Percentiles rank a stretch among this genome's conserved stretches.
Evolutionary conservation across 116 monocot species (phyloP).

Genomic region (Papilionanthe hybrid): DNA sequence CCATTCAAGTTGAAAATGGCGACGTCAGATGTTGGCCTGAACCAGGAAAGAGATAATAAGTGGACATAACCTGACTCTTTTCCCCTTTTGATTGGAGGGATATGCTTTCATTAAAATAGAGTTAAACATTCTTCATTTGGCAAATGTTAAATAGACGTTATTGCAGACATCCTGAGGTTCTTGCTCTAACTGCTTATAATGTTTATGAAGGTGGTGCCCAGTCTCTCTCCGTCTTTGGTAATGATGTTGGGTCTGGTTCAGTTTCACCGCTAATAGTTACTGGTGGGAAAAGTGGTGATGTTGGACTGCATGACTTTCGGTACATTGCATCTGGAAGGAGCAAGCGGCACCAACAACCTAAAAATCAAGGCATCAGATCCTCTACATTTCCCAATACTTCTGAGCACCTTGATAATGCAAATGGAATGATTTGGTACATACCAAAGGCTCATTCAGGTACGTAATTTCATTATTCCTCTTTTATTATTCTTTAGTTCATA

Average conservation of each 20-base stretch:
- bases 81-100: background rate
- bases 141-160: background rate
- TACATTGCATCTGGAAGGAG: slow-evolving; percentile 78
- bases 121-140: background rate
- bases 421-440: slow-evolving; percentile 94
- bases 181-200: background rate
- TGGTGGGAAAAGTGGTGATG: slow-evolving; percentile 86
- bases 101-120: background rate
- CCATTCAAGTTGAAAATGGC: background rate
- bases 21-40: background rate
- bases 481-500: background rate
- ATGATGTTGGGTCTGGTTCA: slow-evolving; percentile 67
- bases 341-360: slow-evolving; percentile 42
- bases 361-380: slow-evolving; percentile 31
- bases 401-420: slow-evolving; percentile 38
- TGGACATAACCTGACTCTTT: background rate
- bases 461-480: background rate
- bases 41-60: background rate
- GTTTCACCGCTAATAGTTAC: slow-evolving; percentile 77
- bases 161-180: background rate
- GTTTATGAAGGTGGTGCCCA: slow-evolving; percentile 75
- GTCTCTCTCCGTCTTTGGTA: slow-evolving; percentile 77
- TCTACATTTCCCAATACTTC: slow-evolving; percentile 13
- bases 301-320: slow-evolving; percentile 87
- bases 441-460: slow-evolving; percentile 93